These are phyloP conservation scores for Rhodotorula diobovata DNA, from an alignment of 768 basidiomycete species.

Conservation along the genomic window DNA sequence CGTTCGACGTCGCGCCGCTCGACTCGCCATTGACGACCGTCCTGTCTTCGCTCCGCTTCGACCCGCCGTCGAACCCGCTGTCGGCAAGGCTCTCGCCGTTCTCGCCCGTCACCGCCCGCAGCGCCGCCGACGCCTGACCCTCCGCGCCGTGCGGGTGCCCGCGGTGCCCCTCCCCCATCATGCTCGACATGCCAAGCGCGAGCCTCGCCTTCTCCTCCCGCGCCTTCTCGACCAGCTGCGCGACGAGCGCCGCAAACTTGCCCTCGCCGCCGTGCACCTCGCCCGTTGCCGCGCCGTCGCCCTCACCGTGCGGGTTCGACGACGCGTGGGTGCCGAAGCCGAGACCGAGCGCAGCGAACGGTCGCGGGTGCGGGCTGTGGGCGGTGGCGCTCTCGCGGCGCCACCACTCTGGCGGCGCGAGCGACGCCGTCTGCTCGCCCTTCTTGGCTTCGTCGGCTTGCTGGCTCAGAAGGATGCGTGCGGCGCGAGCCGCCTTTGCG, in stretches of 20 bases:
- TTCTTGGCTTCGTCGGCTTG: constrained; percentile 45
- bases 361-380: background rate
- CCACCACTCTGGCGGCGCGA: constrained; percentile 34
- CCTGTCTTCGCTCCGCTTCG: constrained; percentile 20
- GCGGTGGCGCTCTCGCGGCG: constrained; percentile 9
- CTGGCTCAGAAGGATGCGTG: constrained; percentile 46
- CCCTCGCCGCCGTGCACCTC: constrained; percentile 9
- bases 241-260: constrained; percentile 32
- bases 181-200: constrained; percentile 16
- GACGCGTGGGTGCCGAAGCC: too few relatives aligned
- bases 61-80: constrained; percentile 18
- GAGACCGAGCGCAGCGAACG: background rate
- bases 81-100: constrained; percentile 11
- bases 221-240: constrained; percentile 35
- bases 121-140: background rate
- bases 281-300: background rate
- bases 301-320: constrained; percentile 1
- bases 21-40: background rate
- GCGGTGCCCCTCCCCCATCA: background rate
- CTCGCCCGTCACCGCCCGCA: background rate
- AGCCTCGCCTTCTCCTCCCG: constrained; percentile 34
- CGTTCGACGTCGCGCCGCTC: too few relatives aligned
- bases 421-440: constrained; percentile 40
- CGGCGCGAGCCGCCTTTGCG: constrained; percentile 50
- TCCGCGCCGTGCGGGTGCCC: too few relatives aligned